Conservation (phyloP, 305 asterid species). For the Fraxinus floribunda region DNA sequence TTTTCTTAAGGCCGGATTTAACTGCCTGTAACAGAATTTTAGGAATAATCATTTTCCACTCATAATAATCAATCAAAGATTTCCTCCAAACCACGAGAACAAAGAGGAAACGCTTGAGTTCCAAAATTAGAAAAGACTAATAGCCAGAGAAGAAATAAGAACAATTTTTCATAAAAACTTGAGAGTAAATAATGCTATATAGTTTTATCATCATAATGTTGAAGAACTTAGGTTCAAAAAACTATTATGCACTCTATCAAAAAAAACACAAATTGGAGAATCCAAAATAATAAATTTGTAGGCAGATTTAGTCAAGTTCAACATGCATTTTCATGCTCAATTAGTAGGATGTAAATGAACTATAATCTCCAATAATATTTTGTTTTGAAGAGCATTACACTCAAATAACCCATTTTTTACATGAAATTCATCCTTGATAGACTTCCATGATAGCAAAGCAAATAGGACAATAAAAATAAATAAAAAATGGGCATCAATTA, state of each 20-base stretch:
- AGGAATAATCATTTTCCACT: constrained; percentile 14
- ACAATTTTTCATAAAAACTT: neutral
- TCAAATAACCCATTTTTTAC: neutral
- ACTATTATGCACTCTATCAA: neutral
- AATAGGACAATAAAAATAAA: neutral
- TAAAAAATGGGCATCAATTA: neutral
- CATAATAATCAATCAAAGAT: constrained; percentile 10
- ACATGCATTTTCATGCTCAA: neutral
- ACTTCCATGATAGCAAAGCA: neutral
- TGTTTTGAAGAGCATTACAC: neutral
- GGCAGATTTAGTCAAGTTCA: neutral
- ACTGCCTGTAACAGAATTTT: constrained; percentile 63
- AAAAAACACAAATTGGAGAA: neutral
- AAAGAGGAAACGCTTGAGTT: neutral
- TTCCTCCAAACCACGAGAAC: neutral
- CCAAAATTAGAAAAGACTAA: neutral
- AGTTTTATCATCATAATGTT: neutral
- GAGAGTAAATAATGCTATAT: neutral
- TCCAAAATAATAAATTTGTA: neutral
- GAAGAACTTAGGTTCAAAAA: neutral
- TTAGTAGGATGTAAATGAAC: neutral
- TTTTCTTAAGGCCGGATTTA: constrained; percentile 80
- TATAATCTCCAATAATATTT: neutral
- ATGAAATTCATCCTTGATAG: neutral
- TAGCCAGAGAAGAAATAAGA: neutral